Percentiles rank a stretch among this genome's conserved stretches.
phyloP scores from a whole-genome alignment of 441 rosid species.

The Gossypium lobatum region DNA sequence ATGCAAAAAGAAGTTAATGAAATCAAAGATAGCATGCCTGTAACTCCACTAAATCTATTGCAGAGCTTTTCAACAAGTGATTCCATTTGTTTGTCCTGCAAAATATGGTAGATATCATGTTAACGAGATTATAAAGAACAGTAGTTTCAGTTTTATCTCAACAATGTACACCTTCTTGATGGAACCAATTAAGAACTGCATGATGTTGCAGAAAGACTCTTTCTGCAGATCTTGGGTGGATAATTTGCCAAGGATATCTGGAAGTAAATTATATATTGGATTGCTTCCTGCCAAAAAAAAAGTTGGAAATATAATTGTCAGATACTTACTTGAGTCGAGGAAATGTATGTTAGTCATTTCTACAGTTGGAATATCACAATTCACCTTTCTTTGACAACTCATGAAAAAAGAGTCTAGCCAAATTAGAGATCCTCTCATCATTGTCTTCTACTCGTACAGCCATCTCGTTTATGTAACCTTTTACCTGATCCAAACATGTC shows the following conservation, averaged over 20 bases:
- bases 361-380: conserved; percentile 6
- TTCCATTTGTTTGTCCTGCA: conserved; percentile 98
- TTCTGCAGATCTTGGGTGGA: conserved; percentile 70
- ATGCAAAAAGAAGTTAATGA: conserved; percentile 7
- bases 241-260: conserved; percentile 88
- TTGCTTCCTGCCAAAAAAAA: conserved; percentile 67
- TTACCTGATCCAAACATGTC: conserved; percentile 56
- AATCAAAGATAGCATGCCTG: conserved; percentile 44
- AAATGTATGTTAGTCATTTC: conserved; percentile 5
- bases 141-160: conserved; percentile 15
- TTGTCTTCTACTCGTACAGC: conserved; percentile 80
- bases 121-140: background rate
- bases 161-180: conserved; percentile 67
- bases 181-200: conserved; percentile 96
- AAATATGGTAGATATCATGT: conserved; percentile 13
- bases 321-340: background rate
- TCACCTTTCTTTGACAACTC: conserved; percentile 98
- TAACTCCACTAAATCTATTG: conserved; percentile 88
- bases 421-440: conserved; percentile 82
- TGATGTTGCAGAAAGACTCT: conserved; percentile 80
- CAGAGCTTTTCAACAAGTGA: conserved; percentile 97
- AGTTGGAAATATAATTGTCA: conserved; percentile 3
- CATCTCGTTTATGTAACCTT: conserved; percentile 95
- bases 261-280: conserved; percentile 92
- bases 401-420: conserved; percentile 87